Evolutionary conservation across 1,284 basidiomycete species (phyloP).

Genomic region (Flammula alnicola): DNA sequence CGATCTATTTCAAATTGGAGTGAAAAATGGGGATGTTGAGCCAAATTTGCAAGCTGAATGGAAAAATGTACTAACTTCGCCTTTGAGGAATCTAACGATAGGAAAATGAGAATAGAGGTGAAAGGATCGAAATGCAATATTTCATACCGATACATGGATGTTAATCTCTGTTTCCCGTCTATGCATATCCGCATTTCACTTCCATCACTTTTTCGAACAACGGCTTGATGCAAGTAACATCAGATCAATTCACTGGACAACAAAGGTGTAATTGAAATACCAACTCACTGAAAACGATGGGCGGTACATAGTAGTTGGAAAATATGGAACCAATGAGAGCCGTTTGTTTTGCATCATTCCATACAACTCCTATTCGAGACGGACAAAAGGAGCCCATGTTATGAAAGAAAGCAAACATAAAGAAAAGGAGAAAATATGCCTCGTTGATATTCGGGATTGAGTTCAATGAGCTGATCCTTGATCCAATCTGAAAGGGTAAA

Average conservation of each 20-base stretch:
- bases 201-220: constrained; percentile 47
- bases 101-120: not conserved
- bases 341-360: constrained; percentile 67
- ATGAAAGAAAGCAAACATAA: too few relatives aligned
- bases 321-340: constrained; percentile 70
- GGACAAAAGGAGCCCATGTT: constrained; percentile 1
- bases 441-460: constrained; percentile 74
- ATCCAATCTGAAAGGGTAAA: constrained; percentile 51
- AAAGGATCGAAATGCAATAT: not conserved
- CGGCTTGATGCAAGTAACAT: constrained; percentile 35
- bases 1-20: too few relatives aligned
- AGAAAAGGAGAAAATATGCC: constrained; percentile 39
- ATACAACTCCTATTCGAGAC: constrained; percentile 59
- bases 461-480: constrained; percentile 49
- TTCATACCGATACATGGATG: constrained; percentile 59
- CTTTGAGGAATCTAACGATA: constrained; percentile 60
- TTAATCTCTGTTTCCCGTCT: constrained; percentile 76
- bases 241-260: not conserved
- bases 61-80: constrained; percentile 47
- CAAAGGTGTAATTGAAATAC: not conserved
- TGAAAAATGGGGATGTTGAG: too few relatives aligned
- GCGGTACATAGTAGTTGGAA: constrained; percentile 69
- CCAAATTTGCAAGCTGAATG: too few relatives aligned
- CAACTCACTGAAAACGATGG: constrained; percentile 65
- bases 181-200: constrained; percentile 59